Conservation (phyloP, 1,284 basidiomycete species). For the Hemileia vastatrix region DNA sequence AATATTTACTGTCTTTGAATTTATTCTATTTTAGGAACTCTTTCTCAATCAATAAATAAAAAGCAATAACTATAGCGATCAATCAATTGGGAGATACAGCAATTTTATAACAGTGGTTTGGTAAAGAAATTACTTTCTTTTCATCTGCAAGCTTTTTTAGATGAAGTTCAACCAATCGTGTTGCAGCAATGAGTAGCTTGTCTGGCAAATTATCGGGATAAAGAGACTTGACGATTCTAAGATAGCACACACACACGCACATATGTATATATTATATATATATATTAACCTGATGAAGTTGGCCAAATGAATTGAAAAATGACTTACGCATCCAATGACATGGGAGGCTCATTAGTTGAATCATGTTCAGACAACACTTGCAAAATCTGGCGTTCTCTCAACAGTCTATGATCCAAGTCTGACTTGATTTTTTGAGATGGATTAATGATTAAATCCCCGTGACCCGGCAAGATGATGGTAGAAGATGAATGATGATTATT, state of each 20-base stretch:
- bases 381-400: conserved; percentile 71
- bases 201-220: conserved; percentile 48
- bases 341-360: conserved; percentile 48
- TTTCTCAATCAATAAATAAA: no score
- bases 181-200: conserved; percentile 63
- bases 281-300: conserved; percentile 24
- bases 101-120: no score
- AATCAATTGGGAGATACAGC: no score
- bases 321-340: conserved; percentile 55
- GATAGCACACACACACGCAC: background rate
- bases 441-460: conserved; percentile 65
- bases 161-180: conserved; percentile 61
- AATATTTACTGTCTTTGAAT: no score
- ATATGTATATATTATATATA: background rate
- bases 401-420: conserved; percentile 72
- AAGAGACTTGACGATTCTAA: conserved; percentile 27
- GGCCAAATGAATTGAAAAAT: background rate
- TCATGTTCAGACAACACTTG: conserved; percentile 50
- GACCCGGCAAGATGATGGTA: conserved; percentile 65
- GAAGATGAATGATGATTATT: conserved; percentile 27
- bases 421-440: conserved; percentile 53
- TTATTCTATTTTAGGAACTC: no score
- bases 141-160: conserved; percentile 64
- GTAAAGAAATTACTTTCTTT: conserved; percentile 54
- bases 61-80: no score